Percentiles rank a stretch among this genome's conserved stretches.
Conservation (phyloP, 1,284 basidiomycete species). For the Apiotrichum laibachii region DNA sequence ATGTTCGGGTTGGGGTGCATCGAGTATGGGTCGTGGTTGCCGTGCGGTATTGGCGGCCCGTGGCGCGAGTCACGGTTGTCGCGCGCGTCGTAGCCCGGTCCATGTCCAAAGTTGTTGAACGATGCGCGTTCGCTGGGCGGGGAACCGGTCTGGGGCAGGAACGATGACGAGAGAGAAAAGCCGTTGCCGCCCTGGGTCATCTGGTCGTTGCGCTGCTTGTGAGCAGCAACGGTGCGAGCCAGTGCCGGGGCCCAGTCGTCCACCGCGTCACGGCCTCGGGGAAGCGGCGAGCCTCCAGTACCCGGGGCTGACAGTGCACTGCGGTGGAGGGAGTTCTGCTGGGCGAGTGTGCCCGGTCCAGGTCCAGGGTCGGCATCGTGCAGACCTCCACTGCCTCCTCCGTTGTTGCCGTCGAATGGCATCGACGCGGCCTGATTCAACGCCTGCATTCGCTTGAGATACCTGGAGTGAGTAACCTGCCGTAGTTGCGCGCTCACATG, state of each 20-base stretch:
- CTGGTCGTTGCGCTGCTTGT: slow-evolving; percentile 9
- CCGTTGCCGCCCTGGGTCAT: neutral
- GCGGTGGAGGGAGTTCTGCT: slow-evolving; percentile 20
- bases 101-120: neutral
- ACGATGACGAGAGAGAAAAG: slow-evolving; percentile 3
- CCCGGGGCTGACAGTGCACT: slow-evolving; percentile 16
- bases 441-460: slow-evolving; percentile 27
- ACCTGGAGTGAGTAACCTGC: slow-evolving; percentile 12
- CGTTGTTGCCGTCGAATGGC: neutral
- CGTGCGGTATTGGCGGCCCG: neutral
- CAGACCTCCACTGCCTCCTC: neutral
- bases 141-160: neutral
- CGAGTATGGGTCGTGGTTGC: neutral
- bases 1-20: neutral
- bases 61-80: neutral
- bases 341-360: slow-evolving; percentile 23
- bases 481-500: slow-evolving; percentile 58
- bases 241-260: slow-evolving; percentile 20
- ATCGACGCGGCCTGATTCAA: slow-evolving; percentile 12
- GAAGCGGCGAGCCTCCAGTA: neutral
- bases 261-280: slow-evolving; percentile 9
- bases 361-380: slow-evolving; percentile 12
- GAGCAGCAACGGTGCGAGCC: slow-evolving; percentile 5
- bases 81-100: neutral
- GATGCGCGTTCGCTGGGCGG: slow-evolving; percentile 3